Evolutionary conservation across 768 basidiomycete genomes (phyloP).

Genomic region (Leccinum ochraceum): DNA sequence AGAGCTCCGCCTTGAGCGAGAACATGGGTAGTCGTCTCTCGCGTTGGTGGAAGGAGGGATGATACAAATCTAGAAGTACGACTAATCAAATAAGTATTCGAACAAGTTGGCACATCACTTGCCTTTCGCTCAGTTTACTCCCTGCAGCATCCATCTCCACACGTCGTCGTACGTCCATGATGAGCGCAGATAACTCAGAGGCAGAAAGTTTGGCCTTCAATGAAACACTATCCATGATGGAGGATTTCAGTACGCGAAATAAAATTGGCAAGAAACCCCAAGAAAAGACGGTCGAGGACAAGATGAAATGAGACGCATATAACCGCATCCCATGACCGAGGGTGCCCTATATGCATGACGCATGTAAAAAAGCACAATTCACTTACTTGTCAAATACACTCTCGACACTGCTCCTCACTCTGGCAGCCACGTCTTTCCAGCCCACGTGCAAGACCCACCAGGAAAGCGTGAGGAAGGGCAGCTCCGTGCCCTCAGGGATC

Average conservation of each 20-base stretch:
- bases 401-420: slow-evolving; percentile 74
- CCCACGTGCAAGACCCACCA: slow-evolving; percentile 96
- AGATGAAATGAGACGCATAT: background rate
- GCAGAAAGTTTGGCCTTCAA: slow-evolving; percentile 74
- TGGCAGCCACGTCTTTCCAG: slow-evolving; percentile 80
- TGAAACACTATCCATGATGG: slow-evolving; percentile 58
- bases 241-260: slow-evolving; percentile 12
- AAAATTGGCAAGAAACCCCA: background rate
- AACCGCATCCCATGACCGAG: background rate
- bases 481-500: slow-evolving; percentile 70
- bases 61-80: slow-evolving; percentile 53
- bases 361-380: background rate
- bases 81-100: background rate
- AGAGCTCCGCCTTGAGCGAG: slow-evolving; percentile 61
- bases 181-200: slow-evolving; percentile 65
- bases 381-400: slow-evolving; percentile 84
- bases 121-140: slow-evolving; percentile 20
- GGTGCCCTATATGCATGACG: background rate
- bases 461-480: slow-evolving; percentile 79
- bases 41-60: slow-evolving; percentile 73
- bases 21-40: slow-evolving; percentile 67
- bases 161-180: slow-evolving; percentile 72
- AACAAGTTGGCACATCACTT: background rate
- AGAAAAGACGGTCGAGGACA: background rate
- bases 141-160: slow-evolving; percentile 69